Evolutionary conservation across 257 asterid species (phyloP).

Genomic region (Forsythia viridissima): DNA sequence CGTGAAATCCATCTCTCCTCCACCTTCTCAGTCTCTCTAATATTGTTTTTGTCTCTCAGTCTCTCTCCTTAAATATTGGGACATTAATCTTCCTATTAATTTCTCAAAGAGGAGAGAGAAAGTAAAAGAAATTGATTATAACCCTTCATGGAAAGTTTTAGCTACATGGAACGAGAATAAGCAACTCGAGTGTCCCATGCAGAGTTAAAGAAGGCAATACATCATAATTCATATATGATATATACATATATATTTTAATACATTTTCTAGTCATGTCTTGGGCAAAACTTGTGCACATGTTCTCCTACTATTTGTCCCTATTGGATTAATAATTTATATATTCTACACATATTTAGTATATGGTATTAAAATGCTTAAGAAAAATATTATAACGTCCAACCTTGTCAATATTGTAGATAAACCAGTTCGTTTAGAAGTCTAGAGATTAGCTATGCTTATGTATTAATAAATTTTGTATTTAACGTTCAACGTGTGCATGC

Average conservation of each 20-base stretch:
- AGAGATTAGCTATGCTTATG: too few relatives aligned
- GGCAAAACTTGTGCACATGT: constrained; percentile 19
- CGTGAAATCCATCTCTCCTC: constrained; percentile 8
- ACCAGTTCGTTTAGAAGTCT: too few relatives aligned
- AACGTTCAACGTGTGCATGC: too few relatives aligned
- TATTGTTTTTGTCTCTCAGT: not conserved
- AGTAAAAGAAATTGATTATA: constrained; percentile 29
- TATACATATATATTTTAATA: not conserved
- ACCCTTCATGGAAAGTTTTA: constrained; percentile 67
- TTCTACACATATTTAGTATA: too few relatives aligned
- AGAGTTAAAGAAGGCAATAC: constrained; percentile 34
- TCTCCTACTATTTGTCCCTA: constrained; percentile 17
- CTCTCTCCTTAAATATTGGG: constrained; percentile 27
- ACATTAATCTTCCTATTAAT: constrained; percentile 1
- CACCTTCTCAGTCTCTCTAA: not conserved
- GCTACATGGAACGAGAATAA: constrained; percentile 58
- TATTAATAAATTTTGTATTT: too few relatives aligned
- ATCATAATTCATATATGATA: constrained; percentile 12
- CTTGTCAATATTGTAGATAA: too few relatives aligned
- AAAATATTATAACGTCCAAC: too few relatives aligned
- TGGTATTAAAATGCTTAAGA: too few relatives aligned
- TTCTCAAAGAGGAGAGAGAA: constrained; percentile 20
- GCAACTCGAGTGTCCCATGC: constrained; percentile 87
- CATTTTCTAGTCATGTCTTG: not conserved
- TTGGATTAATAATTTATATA: too few relatives aligned